Evolutionary conservation across 441 rosid species (phyloP), one percentile per base, ranked within the genome.

Genomic region (Euphorbia celastroides): DNA sequence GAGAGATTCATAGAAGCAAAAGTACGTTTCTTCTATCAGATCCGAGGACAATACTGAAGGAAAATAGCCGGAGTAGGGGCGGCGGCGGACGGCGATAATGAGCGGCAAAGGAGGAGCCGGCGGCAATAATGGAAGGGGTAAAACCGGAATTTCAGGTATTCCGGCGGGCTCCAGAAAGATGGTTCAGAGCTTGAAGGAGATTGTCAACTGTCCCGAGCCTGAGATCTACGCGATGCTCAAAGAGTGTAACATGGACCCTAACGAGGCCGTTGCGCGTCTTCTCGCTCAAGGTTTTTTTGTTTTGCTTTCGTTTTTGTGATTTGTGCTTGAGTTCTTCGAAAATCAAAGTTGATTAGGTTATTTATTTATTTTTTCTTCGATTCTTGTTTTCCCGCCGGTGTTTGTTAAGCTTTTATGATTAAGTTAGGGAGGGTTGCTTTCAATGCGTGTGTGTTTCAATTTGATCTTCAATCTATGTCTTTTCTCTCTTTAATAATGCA

Each of bases 221-320:
- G 99, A 93, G 97, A 93, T 93, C 96, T 91, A 93, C 65, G 84
- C 92, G 48, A 86, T 81, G 80, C 99, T 93, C 66, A 89, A 86
- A 82, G 99, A 93, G 61, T 93, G 97, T 77, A 85, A 85, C 74
- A 91, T 94, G 99, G 99, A 94, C 92, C 99, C 99, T 68, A 88
- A 94, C 81, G 99, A 94, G 77, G 80, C 97, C 71, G 99, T 89
- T 68, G 88, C 79, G 81, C 96, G 99, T 76, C 96, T 91, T 72
- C 96, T 94, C 72, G 52, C 86, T 67, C 97, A 89, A 94, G 99
- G 99, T 86, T 57, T 61, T 22, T 7, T 42, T 14, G n/a, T 30
- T 30, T 7, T 22, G 1, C n/a, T 14, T 14, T 14, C 17, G 26
- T 25, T 19, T 59, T 11, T 58, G 2, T 16, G 22, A 32, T 17